A percentile compares a stretch with the other conserved stretches of the same genome.
Evolutionary conservation across 768 basidiomycete species (phyloP).

Genomic region (Suillus brevipes): DNA sequence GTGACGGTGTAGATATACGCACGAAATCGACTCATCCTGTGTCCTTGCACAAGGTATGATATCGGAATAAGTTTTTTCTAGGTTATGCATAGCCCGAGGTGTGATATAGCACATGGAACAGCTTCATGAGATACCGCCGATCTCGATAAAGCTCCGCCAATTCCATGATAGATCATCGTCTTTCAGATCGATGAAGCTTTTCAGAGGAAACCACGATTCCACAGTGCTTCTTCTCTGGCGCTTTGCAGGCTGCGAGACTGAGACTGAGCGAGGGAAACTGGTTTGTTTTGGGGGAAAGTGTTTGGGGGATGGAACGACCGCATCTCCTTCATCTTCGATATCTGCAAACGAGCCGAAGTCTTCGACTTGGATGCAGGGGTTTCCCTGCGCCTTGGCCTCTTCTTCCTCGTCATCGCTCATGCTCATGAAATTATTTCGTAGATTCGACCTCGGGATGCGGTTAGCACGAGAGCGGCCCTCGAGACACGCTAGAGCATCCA

Average conservation of each 20-base stretch:
- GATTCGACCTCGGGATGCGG: conserved; percentile 20
- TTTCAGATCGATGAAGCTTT: conserved; percentile 65
- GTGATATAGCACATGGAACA: too few relatives aligned
- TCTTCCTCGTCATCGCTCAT: conserved; percentile 67
- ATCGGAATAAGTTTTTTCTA: conserved; percentile 14
- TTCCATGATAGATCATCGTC: conserved; percentile 50
- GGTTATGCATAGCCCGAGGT: conserved; percentile 7
- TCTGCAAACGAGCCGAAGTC: conserved; percentile 29
- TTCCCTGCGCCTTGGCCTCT: conserved; percentile 21
- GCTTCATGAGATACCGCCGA: conserved; percentile 35
- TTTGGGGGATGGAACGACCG: conserved; percentile 20
- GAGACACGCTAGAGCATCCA: conserved; percentile 61
- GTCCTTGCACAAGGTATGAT: conserved; percentile 15
- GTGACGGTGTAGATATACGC: conserved; percentile 25
- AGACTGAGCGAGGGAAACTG: conserved; percentile 12
- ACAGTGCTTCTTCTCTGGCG: conserved; percentile 43
- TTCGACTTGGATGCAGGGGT: conserved; percentile 19
- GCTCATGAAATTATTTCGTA: conserved; percentile 59
- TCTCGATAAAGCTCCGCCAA: conserved; percentile 68
- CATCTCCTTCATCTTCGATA: conserved; percentile 34
- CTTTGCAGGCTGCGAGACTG: conserved; percentile 15
- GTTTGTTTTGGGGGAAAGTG: conserved; percentile 16
- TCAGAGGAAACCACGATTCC: conserved; percentile 54
- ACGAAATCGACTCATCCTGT: conserved; percentile 12
- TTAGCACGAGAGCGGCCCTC: conserved; percentile 48